Evolutionary conservation across 1,284 basidiomycete genomes (phyloP), one percentile per base, ranked within the genome.

Genomic region (Phellopilus nigrolimitatus): DNA sequence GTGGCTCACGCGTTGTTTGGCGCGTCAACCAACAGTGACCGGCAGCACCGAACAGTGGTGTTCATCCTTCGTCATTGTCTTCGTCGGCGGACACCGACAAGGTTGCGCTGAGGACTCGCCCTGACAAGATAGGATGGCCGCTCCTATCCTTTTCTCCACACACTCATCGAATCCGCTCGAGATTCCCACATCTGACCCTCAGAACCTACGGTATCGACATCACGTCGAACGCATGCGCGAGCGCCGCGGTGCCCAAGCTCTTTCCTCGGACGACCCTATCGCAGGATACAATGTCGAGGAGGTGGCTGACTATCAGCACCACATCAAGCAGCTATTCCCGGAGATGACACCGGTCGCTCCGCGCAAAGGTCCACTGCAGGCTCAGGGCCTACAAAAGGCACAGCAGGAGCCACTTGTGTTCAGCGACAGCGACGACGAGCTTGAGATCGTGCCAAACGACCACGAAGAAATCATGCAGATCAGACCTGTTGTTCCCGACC

Each of bases 101-200:
- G 28, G 28, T 30, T 15, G 34, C 7, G 19, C 34, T n/a, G 42
- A 30, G n/a, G n/a, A n/a, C n/a, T n/a, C n/a, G n/a, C n/a, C n/a
- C 25, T 30, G 15, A 30, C 31, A 49, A 28, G 31, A 19, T 12
- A 42, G 7, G 31, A 66, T 66, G 64, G 62, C 69, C 34, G 61
- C 64, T 3, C 64, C 66, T 34, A 59, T 66, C 52, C 58, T 76
- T 8, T 68, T 88, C 57, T 88, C 87, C 8, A 82, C 83, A 58
- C 87, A 89, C 61, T 84, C 83, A 10, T 88, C 86, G 38, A 89
- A 89, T 61, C 86, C 86, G 2, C 74, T 88, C 42, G 84, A 89
- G 60, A 76, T 79, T 15, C 69, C 74, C 36, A 78, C 83, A n/a
- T 83, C 80, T 17, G 84, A 89, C 61, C 57, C 66, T 1, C 73